These are phyloP conservation scores for Aspergillus neotritici DNA, from an alignment of 2,329 filamentous ascomycete species.

Conservation along the genomic window DNA sequence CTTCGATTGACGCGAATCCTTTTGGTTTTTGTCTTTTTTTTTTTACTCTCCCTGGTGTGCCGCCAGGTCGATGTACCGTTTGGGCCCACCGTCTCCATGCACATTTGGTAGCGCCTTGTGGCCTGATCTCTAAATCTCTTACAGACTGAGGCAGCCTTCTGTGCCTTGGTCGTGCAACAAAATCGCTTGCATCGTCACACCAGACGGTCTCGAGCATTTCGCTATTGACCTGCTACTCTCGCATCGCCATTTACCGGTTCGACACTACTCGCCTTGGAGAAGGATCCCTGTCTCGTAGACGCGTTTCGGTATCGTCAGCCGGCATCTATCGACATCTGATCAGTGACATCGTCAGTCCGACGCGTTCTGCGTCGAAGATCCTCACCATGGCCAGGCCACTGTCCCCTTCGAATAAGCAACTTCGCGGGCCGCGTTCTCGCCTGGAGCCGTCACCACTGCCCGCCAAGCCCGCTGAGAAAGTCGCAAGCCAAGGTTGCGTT, in stretches of 20 bases:
- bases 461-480: constrained; percentile 38
- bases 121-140: constrained; percentile 19
- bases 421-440: constrained; percentile 31
- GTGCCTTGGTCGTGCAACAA: neutral
- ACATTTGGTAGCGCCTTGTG: constrained; percentile 22
- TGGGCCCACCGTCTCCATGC: constrained; percentile 1
- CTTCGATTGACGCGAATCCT: too few relatives aligned
- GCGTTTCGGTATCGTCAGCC: neutral
- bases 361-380: constrained; percentile 44
- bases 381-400: constrained; percentile 56
- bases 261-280: neutral
- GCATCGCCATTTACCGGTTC: too few relatives aligned
- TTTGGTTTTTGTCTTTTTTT: neutral
- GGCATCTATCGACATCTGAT: constrained; percentile 1
- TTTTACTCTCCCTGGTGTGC: neutral
- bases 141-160: constrained; percentile 18
- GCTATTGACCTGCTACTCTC: too few relatives aligned
- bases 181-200: too few relatives aligned
- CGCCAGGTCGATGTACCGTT: too few relatives aligned
- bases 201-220: too few relatives aligned
- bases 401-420: constrained; percentile 35
- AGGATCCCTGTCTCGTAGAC: neutral
- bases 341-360: constrained; percentile 33
- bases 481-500: constrained; percentile 56
- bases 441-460: constrained; percentile 52